Evolutionary conservation across 2,329 filamentous ascomycete genomes (phyloP), one percentile per base, ranked within the genome.

Genomic region (Rutstroemia sp.): DNA sequence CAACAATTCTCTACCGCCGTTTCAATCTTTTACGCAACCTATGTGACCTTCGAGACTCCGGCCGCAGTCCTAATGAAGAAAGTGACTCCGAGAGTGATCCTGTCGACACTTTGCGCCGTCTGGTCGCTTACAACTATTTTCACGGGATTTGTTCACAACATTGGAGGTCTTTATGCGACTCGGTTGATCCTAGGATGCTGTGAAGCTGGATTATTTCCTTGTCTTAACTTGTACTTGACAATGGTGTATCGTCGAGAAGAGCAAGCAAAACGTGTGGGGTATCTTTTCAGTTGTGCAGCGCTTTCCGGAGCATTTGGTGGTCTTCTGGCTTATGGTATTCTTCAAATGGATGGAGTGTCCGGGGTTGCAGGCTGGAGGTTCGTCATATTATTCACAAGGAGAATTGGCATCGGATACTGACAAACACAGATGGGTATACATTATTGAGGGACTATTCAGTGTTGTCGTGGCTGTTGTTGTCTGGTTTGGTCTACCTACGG

Each of bases 201-300:
- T 60, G 77, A 80, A 61, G 74, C 75, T 3, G 76, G 76, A 0
- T 65, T 79, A 9, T 78, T 79, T 55, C 77, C 77, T 0, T 74
- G 75, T 1, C 68, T 79, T 16, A 74, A 76, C 34, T 71, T 75
- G 58, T 78, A 76, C 58, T 63, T 78, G 5, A 75, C 75, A 3
- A 80, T 80, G 61, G 81, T 79, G 72, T 83, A 82, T 63, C 75
- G 77, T 17, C 72, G 75, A 5, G 75, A 78, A 3, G 81, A 84
- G 65, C 72, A 79, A 19, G 78, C 76, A 1, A 73, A 78, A 14
- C 72, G 81, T 2, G 76, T 81, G 5, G 78, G 79, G 0, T 74
- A 78, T 56, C 73, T 77, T 57, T 75, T 79, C 50, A 78, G 76
- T 48, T 81, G 73, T 53, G 76, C 77, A n/a, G 80, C 79, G 4